Conservation (phyloP, 352 stramenopile genomes). For the Phytophthora boehmeriae region DNA sequence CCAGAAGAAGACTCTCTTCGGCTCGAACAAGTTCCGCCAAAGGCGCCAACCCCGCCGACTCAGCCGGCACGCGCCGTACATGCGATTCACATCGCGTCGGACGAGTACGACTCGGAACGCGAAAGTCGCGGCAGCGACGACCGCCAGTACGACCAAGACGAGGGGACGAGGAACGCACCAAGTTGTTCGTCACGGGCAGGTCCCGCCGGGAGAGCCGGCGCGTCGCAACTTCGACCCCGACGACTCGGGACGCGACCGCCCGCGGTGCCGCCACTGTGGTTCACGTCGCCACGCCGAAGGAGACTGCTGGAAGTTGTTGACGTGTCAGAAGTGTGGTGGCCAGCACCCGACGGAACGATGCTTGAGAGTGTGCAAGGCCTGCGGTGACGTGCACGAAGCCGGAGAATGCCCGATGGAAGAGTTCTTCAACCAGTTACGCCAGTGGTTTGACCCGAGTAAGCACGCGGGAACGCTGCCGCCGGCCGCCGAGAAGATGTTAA, state of each 20-base stretch:
- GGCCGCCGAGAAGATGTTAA: constrained; percentile 15
- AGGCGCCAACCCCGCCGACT: neutral
- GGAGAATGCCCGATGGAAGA: constrained; percentile 17
- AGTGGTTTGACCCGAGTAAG: constrained; percentile 14
- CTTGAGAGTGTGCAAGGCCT: constrained; percentile 9
- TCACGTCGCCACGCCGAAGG: constrained; percentile 3
- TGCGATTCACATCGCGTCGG: neutral
- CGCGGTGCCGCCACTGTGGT: constrained; percentile 10
- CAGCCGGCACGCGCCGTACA: neutral
- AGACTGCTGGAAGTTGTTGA: constrained; percentile 20
- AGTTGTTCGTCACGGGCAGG: constrained; percentile 1
- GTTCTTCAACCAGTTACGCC: constrained; percentile 10
- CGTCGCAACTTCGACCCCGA: neutral
- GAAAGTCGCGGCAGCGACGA: neutral
- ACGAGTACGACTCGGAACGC: neutral
- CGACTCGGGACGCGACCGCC: constrained; percentile 4
- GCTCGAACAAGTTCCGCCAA: constrained; percentile 13
- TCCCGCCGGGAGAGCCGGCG: neutral
- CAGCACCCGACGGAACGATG: constrained; percentile 18
- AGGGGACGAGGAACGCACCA: constrained; percentile 5
- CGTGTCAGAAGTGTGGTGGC: constrained; percentile 10
- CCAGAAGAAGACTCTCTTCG: constrained; percentile 11
- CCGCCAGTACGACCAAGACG: constrained; percentile 10
- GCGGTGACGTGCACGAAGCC: constrained; percentile 9
- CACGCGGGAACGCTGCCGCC: constrained; percentile 14